Base-by-base conservation (phyloP, 1,284 basidiomycete species). In the Mycena sp. region DNA sequence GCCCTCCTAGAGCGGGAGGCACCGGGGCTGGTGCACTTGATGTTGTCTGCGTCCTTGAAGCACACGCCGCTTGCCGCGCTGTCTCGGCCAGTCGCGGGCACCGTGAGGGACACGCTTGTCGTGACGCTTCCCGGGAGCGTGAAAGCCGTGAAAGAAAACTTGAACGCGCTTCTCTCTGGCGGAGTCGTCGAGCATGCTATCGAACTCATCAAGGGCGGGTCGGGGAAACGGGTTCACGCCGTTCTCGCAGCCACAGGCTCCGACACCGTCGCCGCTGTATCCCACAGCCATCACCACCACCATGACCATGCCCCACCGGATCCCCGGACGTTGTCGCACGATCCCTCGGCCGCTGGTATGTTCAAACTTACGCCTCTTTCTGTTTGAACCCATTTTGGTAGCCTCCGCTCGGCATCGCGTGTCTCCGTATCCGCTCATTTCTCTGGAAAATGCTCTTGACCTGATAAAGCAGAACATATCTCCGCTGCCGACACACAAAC, bases 91-190 rank as follows among this genome's bases (percentile, higher is more conserved):
- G 80, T 95, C 16, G 93, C 91, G 3, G 94, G 94, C 0, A 90
- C 92, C 7, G 78, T 88, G 61, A 78, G 77, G 28, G 83, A 85
- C 35, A 89, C 89, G 0, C 81, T 96, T 17, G 79, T 96, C 28
- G 81, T 92, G 19, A 93, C 92, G 0, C 86, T 96, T 10, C 95
- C 95, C 0, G 94, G 94, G 1, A 93, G 91, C 68, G 84, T 89
- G 23, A 95, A 93, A 70, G 94, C 93, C 2, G 94, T 95, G 26
- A 87, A 82, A 63, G 94, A 96, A 72, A 93, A 90, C 69, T 72
- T 94, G 61, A 83, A 86, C 5, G 84, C 85, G 1, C 77, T 96
- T 30, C 76, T 95, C 5, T 73, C 75, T 9, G 80, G 73, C 16
- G 88, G 84, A 14, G 79, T 93, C 19, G 75, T 90, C 16, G 75